Base-by-base conservation (phyloP, 164 flowering plant genomes). In the Kingdonia uniflora region DNA sequence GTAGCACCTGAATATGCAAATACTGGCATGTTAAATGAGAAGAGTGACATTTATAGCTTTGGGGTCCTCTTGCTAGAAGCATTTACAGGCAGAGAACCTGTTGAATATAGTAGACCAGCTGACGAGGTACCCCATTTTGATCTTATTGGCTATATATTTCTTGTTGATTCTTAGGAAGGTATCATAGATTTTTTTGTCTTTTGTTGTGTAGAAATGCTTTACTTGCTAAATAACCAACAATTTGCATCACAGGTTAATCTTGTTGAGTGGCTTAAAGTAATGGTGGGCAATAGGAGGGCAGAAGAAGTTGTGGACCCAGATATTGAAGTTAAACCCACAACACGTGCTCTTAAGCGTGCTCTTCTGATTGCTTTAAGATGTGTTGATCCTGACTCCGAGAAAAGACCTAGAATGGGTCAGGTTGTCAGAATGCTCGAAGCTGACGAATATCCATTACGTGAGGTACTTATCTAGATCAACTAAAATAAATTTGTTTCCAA, bases 1-100 rank as follows among this genome's bases (percentile, higher is more conserved):
- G 90, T 83, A 53, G 90, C 90, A 41, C 90, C 90, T 19, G 90
- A 83, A 69, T 83, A 83, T 74, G 90, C 86, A 44, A 83, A 83
- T 54, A 76, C 75, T 22, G 90, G 90, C 40, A 57, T 80, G 73
- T 71, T 83, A 55, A 83, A 80, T 56, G 90, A 83, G 69, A 83
- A 80, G 68, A 83, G 90, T 57, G 90, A 83, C 55, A 62, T 83
- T 29, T 83, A 83, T 59, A 83, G 90, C 67, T 83, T 80, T 56
- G 90, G 90, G 42, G 86, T 83, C 48, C 80, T 83, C 24, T 65
- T 83, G n/a, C 72, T 83, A 0, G 90, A 83, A 72, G 74, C 79
- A 49, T 63, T 83, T 37, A 83, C 86, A 7, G 90, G 86, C 43
- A 70, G 85, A 57, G 90, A 83, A 48, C 90, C 90, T 2, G 90